Base-by-base conservation (phyloP, 2,329 filamentous ascomycete species). In the Anthostomella pinea region DNA sequence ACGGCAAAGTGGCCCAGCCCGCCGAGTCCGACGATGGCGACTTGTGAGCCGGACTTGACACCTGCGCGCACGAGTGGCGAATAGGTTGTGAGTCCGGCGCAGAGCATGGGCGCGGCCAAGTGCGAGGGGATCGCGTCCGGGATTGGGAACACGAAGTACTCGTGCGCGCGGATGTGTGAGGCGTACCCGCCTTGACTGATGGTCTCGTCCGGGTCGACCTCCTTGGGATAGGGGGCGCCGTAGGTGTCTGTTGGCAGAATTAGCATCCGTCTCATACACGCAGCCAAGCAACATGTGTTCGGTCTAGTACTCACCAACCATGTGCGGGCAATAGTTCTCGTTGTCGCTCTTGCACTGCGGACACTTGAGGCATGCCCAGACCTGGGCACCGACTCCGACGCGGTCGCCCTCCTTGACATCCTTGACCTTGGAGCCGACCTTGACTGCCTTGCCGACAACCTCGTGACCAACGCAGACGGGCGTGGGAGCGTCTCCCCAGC, bases 11-110 rank as follows among this genome's bases (percentile, higher is more conserved):
- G 85, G 0, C 85, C 85, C 0, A 89, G 63, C 0, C 85, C 85
- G 6, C 85, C 85, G 9, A 90, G 69, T 6, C 85, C 85, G 9
- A 87, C 68, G 35, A 91, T 75, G 0, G 79, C 85, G 0, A 91
- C 82, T 4, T 64, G 70, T 59, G 85, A 86, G 4, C 85, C 85
- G 0, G 82, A 81, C 0, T 85, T 85, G 21, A 78, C 73, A 2
- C 77, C 78, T 22, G 85, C 79, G 18, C 81, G 73, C 32, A 73
- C 73, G 11, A 93, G 63, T 0, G 87, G 86, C 4, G 75, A 75
- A 56, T 77, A 93, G 0, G 83, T 75, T 0, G 87, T 93, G 34
- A 91, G 72, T 2, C 87, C 87, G 2, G 80, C 87, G 55, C 87
- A 91, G 18, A 91, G 70, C 68, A 93, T 79, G 1, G 86, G 85